Evolutionary conservation across 2,329 filamentous ascomycete species (phyloP), one percentile per base, ranked within the genome.

Genomic region (Nemania sp.): DNA sequence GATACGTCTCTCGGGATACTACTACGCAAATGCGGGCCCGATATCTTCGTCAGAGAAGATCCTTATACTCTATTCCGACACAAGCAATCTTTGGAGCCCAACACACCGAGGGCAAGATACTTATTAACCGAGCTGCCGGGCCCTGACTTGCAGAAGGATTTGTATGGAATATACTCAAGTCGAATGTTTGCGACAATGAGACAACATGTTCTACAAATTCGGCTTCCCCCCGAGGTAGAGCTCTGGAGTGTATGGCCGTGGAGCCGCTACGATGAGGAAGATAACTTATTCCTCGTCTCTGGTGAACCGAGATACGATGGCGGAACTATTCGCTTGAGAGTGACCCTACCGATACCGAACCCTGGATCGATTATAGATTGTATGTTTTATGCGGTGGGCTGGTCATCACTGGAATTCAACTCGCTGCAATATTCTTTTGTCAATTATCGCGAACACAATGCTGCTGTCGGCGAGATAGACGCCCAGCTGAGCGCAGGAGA

Each of bases 391-490:
- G 58, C 51, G 15, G 29, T 61, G 24, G 58, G 58, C 1, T 61
- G 58, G 58, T 22, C 22, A 27, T 53, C 58, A 22, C 27, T n/a
- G 5, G 58, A 61, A 8, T 20, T 10, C 22, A 10, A 41, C 22
- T 61, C 58, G 15, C 47, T 61, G 11, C 58, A 61, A 43, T 61
- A 61, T 32, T 61, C 58, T 47, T 61, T 61, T n/a, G 10, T 61
- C 22, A 32, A 53, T 29, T 61, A 61, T 22, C 15, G 18, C 47
- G 8, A 27, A 7, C 7, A 41, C 22, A 41, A 53, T 10, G 22
- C 22, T 4, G 20, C 58, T 5, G 47, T 61, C 15, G 53, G 27
- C 32, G 47, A 41, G 8, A 13, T 61, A 26, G 47, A 61, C 13
- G 15, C 58, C 13, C 22, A 43, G 18, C 15, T 61, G 8, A 53